These are phyloP conservation scores for Davidsoniella eucalypti DNA, from an alignment of 2,329 filamentous ascomycete genomes.

Conservation along the genomic window DNA sequence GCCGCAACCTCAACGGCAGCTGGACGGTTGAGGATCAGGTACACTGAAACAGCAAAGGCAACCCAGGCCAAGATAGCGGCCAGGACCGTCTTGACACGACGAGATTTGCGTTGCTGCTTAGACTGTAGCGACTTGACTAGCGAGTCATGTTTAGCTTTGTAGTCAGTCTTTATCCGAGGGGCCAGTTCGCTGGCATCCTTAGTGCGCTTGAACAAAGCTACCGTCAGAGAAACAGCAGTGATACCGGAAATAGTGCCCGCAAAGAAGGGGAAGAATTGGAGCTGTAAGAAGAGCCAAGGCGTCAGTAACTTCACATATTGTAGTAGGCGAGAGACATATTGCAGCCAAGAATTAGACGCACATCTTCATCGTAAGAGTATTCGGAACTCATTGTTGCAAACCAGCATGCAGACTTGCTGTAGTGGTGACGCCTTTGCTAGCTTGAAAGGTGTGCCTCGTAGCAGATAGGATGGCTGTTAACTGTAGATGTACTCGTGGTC, in stretches of 20 bases:
- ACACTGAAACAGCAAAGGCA: slow-evolving; percentile 77
- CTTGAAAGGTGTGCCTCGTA: not conserved
- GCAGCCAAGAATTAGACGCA: slow-evolving; percentile 19
- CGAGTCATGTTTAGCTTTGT: slow-evolving; percentile 65
- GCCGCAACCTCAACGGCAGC: slow-evolving; percentile 37
- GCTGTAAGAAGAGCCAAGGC: slow-evolving; percentile 28
- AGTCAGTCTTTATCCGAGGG: slow-evolving; percentile 29
- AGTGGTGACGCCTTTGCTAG: no score
- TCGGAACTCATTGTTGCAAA: slow-evolving; percentile 64
- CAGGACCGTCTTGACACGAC: slow-evolving; percentile 69
- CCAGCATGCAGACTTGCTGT: slow-evolving; percentile 6
- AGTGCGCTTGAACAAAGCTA: slow-evolving; percentile 46
- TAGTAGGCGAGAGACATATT: not conserved
- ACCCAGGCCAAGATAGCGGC: slow-evolving; percentile 64
- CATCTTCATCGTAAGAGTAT: slow-evolving; percentile 96
- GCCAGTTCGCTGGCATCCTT: slow-evolving; percentile 30
- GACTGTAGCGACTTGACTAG: slow-evolving; percentile 68
- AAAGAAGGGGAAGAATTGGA: slow-evolving; percentile 98
- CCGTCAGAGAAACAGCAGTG: slow-evolving; percentile 79
- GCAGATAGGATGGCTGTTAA: not conserved
- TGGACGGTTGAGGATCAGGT: slow-evolving; percentile 54
- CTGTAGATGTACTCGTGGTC: no score
- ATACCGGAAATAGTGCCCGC: slow-evolving; percentile 79
- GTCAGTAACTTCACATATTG: not conserved
- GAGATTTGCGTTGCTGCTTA: slow-evolving; percentile 78